Percentiles rank a stretch among this genome's conserved stretches.
Conservation (phyloP, 768 basidiomycete species). For the Trametes meyenii region DNA sequence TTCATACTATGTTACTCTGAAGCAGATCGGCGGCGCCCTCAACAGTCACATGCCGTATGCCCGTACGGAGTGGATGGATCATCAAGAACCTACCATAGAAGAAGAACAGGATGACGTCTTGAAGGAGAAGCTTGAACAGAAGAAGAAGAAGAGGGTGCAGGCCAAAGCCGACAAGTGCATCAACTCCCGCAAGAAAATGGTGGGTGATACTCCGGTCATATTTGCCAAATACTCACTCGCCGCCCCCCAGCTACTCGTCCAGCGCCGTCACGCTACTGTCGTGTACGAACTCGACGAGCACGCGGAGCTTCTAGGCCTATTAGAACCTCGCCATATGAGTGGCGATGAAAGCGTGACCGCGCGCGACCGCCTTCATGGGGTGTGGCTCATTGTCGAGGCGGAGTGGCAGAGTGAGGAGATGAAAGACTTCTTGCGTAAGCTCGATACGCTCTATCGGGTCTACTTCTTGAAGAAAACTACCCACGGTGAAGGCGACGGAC, state of each 20-base stretch:
- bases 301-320: neutral
- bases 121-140: no score
- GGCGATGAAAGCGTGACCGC: neutral
- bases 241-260: neutral
- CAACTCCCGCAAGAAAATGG: neutral
- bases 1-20: neutral
- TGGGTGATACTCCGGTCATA: neutral
- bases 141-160: neutral
- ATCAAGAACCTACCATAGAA: neutral
- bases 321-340: neutral
- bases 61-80: neutral
- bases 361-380: neutral
- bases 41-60: constrained; percentile 3
- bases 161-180: neutral
- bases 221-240: neutral
- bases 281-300: neutral
- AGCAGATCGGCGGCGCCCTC: neutral
- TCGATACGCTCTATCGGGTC: neutral
- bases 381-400: neutral
- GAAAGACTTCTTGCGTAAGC: neutral
- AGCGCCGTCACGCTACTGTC: neutral
- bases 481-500: neutral
- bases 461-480: neutral
- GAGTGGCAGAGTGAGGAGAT: constrained; percentile 2
- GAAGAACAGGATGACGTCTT: no score